A percentile compares a stretch with the other conserved stretches of the same genome.
phyloP scores from a whole-genome alignment of 2,329 filamentous ascomycete species.

The Neopestalotiopsis sp. region DNA sequence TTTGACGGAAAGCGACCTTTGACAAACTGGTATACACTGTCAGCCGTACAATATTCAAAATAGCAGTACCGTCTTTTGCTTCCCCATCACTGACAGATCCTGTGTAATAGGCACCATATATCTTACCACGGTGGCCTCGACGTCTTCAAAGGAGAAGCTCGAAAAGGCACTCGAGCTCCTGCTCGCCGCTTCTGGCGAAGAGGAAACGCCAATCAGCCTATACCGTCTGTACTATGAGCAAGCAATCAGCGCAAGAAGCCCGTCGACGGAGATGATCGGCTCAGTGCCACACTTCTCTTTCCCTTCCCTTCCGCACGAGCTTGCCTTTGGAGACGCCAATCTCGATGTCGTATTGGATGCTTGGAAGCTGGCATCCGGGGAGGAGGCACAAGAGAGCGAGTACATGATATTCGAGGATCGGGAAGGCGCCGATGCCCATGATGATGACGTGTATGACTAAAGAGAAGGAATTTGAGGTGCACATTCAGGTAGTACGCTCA shows the following conservation, averaged over 20 bases:
- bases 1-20: slow-evolving; percentile 87
- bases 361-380: slow-evolving; percentile 70
- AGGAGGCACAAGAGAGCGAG: slow-evolving; percentile 51
- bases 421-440: slow-evolving; percentile 63
- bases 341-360: slow-evolving; percentile 71
- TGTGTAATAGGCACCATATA: slow-evolving; percentile 40
- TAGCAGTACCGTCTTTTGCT: not conserved
- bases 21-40: slow-evolving; percentile 75
- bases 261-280: slow-evolving; percentile 39
- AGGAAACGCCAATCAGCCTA: slow-evolving; percentile 41
- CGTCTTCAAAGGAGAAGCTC: slow-evolving; percentile 38
- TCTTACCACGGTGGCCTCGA: slow-evolving; percentile 43
- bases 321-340: slow-evolving; percentile 76
- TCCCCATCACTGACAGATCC: slow-evolving; percentile 6
- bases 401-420: slow-evolving; percentile 85
- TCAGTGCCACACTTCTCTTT: slow-evolving; percentile 56
- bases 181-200: slow-evolving; percentile 20
- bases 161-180: slow-evolving; percentile 32
- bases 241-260: slow-evolving; percentile 34
- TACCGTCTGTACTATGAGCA: slow-evolving; percentile 65
- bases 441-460: slow-evolving; percentile 60
- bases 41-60: slow-evolving; percentile 8
- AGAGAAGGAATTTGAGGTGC: not conserved
- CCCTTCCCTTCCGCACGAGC: slow-evolving; percentile 63
- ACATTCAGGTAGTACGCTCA: not conserved